Evolutionary conservation across 805 yeast species (phyloP).

Genomic region (Ogataea trehaloabstinens): DNA sequence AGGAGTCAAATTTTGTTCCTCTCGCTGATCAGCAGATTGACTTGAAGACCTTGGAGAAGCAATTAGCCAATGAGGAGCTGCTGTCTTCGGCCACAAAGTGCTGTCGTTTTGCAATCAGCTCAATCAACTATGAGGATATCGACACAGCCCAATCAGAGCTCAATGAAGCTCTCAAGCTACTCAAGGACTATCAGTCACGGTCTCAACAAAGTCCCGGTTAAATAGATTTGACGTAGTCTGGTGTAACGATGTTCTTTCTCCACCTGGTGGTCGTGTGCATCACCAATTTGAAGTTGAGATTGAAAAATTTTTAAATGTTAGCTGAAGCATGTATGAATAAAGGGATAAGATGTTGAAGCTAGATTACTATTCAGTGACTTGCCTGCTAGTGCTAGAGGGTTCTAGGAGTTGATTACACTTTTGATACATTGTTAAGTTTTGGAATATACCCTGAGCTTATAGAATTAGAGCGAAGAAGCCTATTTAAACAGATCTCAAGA

Average conservation of each 20-base stretch:
- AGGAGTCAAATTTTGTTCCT: constrained; percentile 3
- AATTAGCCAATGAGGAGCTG: constrained; percentile 30
- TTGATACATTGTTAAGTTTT: no score
- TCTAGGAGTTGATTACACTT: no score
- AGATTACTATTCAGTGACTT: no score
- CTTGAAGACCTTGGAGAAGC: constrained; percentile 16
- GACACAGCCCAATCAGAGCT: constrained; percentile 62
- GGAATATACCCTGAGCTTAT: no score
- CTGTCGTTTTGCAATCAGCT: constrained; percentile 71
- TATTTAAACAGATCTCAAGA: no score
- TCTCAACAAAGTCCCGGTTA: no score
- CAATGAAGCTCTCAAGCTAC: constrained; percentile 40
- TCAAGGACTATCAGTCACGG: constrained; percentile 4
- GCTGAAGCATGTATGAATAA: no score
- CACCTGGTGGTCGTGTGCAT: constrained; percentile 1
- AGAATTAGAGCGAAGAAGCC: no score
- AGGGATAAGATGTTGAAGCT: no score
- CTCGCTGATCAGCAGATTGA: constrained; percentile 4
- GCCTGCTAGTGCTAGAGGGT: no score
- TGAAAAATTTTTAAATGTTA: no score
- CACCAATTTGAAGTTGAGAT: not conserved
- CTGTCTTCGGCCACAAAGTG: constrained; percentile 52
- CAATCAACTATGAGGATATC: constrained; percentile 66
- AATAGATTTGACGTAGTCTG: not conserved
- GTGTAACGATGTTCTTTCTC: constrained; percentile 4